phyloP scores from a whole-genome alignment of 352 stramenopile species.

The Pythium dissotocum region DNA sequence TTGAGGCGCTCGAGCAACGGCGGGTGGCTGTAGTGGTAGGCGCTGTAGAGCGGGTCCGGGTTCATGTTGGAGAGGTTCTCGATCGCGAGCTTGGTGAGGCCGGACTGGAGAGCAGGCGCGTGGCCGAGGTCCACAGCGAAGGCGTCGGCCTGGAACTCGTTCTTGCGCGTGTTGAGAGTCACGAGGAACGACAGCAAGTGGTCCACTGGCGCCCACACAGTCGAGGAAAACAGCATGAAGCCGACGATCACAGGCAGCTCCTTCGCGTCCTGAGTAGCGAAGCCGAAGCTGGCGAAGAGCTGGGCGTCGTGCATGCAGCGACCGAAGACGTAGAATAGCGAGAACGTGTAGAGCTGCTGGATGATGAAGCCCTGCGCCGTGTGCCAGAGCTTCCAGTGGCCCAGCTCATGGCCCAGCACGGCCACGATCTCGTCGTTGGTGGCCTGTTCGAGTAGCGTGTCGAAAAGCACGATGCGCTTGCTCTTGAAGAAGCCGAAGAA shows the following conservation, averaged over 20 bases:
- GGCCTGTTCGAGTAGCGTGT: conserved; percentile 95
- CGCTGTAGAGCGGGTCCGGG: conserved; percentile 92
- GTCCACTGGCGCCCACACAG: conserved; percentile 78
- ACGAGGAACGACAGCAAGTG: conserved; percentile 73
- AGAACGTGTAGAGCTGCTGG: conserved; percentile 87
- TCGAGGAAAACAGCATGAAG: conserved; percentile 84
- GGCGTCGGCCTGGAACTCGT: conserved; percentile 91
- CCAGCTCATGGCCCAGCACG: conserved; percentile 96
- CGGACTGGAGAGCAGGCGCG: conserved; percentile 89
- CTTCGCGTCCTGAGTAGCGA: conserved; percentile 33
- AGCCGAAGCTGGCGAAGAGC: conserved; percentile 75
- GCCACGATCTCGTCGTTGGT: conserved; percentile 94
- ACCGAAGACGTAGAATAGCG: conserved; percentile 79
- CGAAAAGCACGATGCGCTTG: conserved; percentile 97
- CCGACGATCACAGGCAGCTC: conserved; percentile 71
- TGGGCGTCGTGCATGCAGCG: conserved; percentile 77
- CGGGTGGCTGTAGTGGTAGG: conserved; percentile 98
- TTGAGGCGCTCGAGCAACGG: conserved; percentile 94
- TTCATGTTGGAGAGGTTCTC: conserved; percentile 98
- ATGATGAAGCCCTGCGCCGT: conserved; percentile 93
- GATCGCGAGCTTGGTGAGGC: conserved; percentile 96
- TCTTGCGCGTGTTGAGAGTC: conserved; percentile 77
- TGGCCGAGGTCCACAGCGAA: conserved; percentile 94
- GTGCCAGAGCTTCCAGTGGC: conserved; percentile 97
- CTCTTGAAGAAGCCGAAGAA: conserved; percentile 96